Conservation (phyloP, 2,329 filamentous ascomycete genomes). For the Fusarium sambucinum region DNA sequence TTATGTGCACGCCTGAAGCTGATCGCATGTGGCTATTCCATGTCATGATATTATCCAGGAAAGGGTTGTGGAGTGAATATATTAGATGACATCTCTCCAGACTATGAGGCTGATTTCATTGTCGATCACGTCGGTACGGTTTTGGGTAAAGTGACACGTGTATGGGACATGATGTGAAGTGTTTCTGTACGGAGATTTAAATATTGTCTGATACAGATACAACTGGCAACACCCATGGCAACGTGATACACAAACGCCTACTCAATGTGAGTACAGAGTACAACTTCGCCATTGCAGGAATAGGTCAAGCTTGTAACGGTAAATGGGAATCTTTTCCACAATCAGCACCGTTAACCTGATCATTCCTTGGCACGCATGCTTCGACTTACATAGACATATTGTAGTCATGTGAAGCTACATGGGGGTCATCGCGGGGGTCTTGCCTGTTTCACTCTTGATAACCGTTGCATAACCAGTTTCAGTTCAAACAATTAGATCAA, state of each 20-base stretch:
- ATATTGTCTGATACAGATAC: background rate
- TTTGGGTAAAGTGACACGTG: background rate
- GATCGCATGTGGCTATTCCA: background rate
- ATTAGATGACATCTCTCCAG: background rate
- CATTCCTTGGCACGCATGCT: conserved; percentile 1
- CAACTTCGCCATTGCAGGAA: background rate
- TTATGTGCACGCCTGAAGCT: conserved; percentile 5
- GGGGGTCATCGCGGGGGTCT: conserved; percentile 1
- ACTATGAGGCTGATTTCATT: background rate
- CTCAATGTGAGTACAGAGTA: background rate
- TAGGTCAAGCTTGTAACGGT: background rate
- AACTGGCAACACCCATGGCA: background rate
- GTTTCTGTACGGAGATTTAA: background rate
- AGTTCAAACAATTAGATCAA: conserved; percentile 1
- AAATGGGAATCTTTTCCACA: conserved; percentile 4
- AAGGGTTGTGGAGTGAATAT: background rate
- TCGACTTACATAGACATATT: background rate
- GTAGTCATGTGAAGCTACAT: conserved; percentile 15
- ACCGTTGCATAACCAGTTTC: conserved; percentile 20
- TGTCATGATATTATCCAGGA: background rate
- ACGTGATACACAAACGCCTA: conserved; percentile 1
- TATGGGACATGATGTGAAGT: background rate
- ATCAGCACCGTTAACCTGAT: conserved; percentile 12
- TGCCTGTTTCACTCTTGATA: conserved; percentile 1
- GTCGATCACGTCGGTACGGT: background rate